phyloP scores from a whole-genome alignment of 345 rosid species.

The Hypericum androsaemum region DNA sequence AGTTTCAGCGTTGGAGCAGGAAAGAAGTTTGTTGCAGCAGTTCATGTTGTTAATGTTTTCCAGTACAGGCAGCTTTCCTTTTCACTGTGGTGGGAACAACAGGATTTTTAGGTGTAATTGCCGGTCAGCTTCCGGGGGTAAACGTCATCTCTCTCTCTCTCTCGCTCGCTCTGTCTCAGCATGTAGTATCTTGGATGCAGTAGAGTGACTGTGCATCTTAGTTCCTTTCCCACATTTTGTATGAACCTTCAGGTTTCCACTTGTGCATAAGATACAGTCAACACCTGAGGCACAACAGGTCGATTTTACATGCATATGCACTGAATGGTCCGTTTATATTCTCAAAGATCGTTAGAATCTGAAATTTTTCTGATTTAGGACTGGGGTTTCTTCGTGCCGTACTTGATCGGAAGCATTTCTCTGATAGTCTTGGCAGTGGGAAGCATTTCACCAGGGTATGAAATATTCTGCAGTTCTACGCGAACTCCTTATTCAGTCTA shows the following conservation, averaged over 20 bases:
- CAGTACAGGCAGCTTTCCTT: slow-evolving; percentile 89
- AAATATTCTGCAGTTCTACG: not conserved
- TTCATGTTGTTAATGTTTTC: slow-evolving; percentile 25
- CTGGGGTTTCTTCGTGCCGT: slow-evolving; percentile 96
- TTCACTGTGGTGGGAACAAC: slow-evolving; percentile 84
- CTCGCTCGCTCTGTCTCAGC: not conserved
- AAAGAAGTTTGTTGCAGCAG: not conserved
- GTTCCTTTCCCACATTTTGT: not conserved
- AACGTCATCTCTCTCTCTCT: not conserved
- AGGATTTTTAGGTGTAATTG: slow-evolving; percentile 64
- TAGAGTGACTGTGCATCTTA: not conserved
- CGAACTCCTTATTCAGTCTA: too few relatives aligned
- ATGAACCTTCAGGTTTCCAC: too few relatives aligned
- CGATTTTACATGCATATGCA: too few relatives aligned
- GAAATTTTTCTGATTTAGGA: slow-evolving; percentile 36
- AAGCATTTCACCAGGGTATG: slow-evolving; percentile 84
- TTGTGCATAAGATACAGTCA: too few relatives aligned
- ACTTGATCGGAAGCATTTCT: slow-evolving; percentile 86
- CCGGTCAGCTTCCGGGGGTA: slow-evolving; percentile 97
- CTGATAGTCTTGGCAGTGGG: slow-evolving; percentile 74
- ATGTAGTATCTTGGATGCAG: not conserved
- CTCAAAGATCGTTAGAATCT: too few relatives aligned
- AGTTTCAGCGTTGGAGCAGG: not conserved
- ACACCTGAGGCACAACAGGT: too few relatives aligned
- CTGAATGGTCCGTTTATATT: too few relatives aligned